Evolutionary conservation across 108 stramenopile species (phyloP).

Genomic region (Licmophora abbreviata): DNA sequence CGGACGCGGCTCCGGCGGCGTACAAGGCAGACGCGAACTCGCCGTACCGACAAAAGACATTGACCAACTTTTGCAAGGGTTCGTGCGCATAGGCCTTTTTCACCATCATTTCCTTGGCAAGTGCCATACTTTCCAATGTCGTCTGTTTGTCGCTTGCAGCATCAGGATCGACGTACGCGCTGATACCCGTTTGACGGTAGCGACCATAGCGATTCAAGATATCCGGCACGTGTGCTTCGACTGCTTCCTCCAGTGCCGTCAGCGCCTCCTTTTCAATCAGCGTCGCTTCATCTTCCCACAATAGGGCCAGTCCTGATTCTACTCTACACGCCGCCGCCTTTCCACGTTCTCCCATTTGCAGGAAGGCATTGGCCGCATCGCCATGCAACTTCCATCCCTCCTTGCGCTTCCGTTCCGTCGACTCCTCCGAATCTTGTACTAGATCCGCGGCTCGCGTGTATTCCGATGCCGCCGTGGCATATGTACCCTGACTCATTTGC

Average conservation of each 20-base stretch:
- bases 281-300: constrained; percentile 26
- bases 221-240: constrained; percentile 75
- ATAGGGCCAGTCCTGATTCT: constrained; percentile 53
- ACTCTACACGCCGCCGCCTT: constrained; percentile 46
- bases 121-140: constrained; percentile 2
- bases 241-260: constrained; percentile 52
- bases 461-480: constrained; percentile 66
- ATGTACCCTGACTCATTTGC: constrained; percentile 53
- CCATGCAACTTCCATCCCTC: constrained; percentile 48
- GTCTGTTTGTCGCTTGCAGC: constrained; percentile 16
- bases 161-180: constrained; percentile 39
- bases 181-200: constrained; percentile 75
- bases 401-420: constrained; percentile 32
- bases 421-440: constrained; percentile 19
- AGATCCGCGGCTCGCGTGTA: constrained; percentile 77
- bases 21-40: constrained; percentile 78
- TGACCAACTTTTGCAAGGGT: constrained; percentile 41
- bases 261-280: constrained; percentile 42
- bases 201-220: constrained; percentile 57
- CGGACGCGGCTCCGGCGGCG: constrained; percentile 63
- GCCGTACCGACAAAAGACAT: constrained; percentile 32
- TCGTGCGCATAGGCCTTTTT: constrained; percentile 67
- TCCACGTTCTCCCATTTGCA: constrained; percentile 54
- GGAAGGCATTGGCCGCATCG: constrained; percentile 64
- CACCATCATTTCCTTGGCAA: constrained; percentile 51